Base-by-base conservation (phyloP, 2,329 filamentous ascomycete species). In the Fusarium coicis region DNA sequence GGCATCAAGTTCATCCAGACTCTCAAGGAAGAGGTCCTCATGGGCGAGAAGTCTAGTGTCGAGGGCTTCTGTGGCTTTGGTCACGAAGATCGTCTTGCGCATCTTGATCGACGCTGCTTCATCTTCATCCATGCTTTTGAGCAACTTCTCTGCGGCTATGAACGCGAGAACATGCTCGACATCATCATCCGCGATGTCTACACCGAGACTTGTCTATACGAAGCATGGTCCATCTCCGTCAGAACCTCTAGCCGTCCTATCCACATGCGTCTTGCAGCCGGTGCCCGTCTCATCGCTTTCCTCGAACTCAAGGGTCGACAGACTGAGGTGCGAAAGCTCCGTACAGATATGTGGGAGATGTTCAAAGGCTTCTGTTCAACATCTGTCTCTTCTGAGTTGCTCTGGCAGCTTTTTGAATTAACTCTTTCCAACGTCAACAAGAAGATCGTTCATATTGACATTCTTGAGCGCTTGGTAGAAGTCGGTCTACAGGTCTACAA, bases 1-100 rank as follows among this genome's bases (percentile, higher is more conserved):
- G 60, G 60, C 0, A 63, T 60, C 30, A 63, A 60, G 54, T 63
- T 60, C 23, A 63, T 63, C 23, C 60, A 63, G 11, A 49, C 36
- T 8, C 43, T 60, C 7, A 63, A 49, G 16, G 60, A 63, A 9
- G n/a, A 63, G 10, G 54, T 60, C 2, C 54, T 63, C 19, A 36
- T 47, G 34, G 60, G 54, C 0, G 54, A 60, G 23, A 36, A n/a
- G 15, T n/a, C 19, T 6, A 30, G 21, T 0, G 21, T 36, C 2
- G 53, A 63, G 1, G 60, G 60, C 1, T 49, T 49, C 36, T 63
- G 60, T 5, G 60, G 60, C 2, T 63, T 63, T 1, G 43, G 54
- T 1, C 60, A 63, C 2, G 54, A 39, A 2, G 56, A 49, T 16
- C 53, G n/a, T 6, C 54, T 60, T 15, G 54, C 43, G 4, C 60